Base-by-base conservation (phyloP, 345 rosid genomes). In the Eucalyptus tenuipes region DNA sequence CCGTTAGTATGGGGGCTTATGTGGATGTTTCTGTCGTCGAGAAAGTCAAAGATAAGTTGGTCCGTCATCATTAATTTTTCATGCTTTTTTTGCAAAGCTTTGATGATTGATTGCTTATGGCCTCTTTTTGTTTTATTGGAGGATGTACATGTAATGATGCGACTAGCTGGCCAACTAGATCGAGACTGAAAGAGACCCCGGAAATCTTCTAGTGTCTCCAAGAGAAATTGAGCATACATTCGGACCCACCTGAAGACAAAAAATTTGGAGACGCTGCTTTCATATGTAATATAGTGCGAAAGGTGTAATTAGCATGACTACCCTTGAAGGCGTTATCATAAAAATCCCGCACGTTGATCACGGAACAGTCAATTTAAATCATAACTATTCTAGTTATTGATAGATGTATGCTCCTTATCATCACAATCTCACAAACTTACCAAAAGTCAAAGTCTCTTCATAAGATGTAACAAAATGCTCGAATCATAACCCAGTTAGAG, bases 311-410 rank as follows among this genome's bases (percentile, higher is more conserved):
- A 16, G 24, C 80, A 33, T 31, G 37, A 68, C 42, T 3, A 31
- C 44, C 13, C 22, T 64, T 8, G 33, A 29, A 64, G 31, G 31
- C 33, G 13, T 6, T 6, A 61, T 61, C 31, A 6, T 61, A 61
- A 61, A 13, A 29, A n/a, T n/a, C 37, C 9, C 1, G n/a, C 1
- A 0, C 10, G 17, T 68, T 5, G 1, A 31, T 68, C 22, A 8
- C 6, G 12, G 22, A 31, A 8, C 13, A 0, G 2, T 18, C 24
- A 10, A 17, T 33, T 68, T 31, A 68, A 31, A 68, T 16, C 24
- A 17, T 33, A 33, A 20, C 13, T 68, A 17, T 17, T 68, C 44
- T 17, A 68, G 20, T 68, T 40, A 17, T 33, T 55, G 10, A 52
- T 29, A 61, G 4, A 61, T 61, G 33, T 61, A 59, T 10, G 24